These are phyloP conservation scores for Trichocomaceae sp. DNA, from an alignment of 2,329 filamentous ascomycete species.

Conservation along the genomic window DNA sequence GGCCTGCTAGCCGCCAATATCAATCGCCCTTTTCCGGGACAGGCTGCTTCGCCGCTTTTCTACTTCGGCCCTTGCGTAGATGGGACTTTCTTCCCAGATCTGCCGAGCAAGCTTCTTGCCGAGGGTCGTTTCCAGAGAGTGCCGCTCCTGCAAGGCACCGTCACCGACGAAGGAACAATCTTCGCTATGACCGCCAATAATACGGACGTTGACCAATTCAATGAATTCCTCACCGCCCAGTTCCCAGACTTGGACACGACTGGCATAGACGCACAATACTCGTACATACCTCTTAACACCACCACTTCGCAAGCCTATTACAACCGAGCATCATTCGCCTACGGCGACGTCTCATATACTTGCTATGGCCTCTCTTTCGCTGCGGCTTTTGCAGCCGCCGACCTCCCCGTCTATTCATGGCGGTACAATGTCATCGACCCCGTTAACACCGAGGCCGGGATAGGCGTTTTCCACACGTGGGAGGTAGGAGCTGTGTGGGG, in stretches of 20 bases:
- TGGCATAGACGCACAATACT: background rate
- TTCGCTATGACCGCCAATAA: background rate
- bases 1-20: background rate
- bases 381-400: background rate
- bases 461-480: background rate
- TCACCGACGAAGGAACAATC: constrained; percentile 43
- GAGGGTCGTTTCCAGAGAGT: constrained; percentile 41
- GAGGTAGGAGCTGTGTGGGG: background rate
- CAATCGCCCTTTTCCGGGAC: background rate
- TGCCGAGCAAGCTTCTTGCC: background rate
- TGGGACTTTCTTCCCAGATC: background rate
- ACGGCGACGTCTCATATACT: background rate
- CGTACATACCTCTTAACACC: background rate
- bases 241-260: background rate
- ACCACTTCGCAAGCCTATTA: background rate
- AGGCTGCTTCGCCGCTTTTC: background rate
- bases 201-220: too few species aligned
- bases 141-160: constrained; percentile 51
- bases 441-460: background rate
- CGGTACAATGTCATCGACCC: background rate
- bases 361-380: background rate
- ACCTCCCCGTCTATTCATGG: background rate
- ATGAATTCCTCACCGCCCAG: too few species aligned
- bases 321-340: background rate
- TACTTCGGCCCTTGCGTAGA: background rate